Conservation (phyloP, 2,329 filamentous ascomycete genomes). For the Pseudopyrenochaeta lycopersici region DNA sequence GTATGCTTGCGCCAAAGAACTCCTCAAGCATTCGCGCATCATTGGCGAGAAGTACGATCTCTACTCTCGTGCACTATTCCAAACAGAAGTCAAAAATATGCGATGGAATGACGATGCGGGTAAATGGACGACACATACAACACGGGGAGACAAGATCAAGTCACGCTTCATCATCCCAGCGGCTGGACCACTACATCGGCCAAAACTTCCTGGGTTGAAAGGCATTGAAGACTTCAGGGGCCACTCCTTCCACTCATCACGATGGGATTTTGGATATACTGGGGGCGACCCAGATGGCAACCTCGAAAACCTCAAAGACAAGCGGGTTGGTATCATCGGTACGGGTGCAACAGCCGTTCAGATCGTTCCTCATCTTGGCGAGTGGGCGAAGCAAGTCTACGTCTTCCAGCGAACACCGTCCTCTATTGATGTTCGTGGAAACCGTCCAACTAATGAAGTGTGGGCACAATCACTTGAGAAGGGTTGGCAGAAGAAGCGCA, state of each 20-base stretch:
- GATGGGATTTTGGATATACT: constrained; percentile 38
- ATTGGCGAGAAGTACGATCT: constrained; percentile 58
- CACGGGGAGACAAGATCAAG: constrained; percentile 36
- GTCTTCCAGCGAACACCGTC: constrained; percentile 67
- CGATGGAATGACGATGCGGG: constrained; percentile 59
- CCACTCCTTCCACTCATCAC: constrained; percentile 40
- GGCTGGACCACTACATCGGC: constrained; percentile 54
- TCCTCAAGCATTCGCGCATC: constrained; percentile 57
- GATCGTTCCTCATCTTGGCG: constrained; percentile 51
- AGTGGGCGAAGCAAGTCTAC: constrained; percentile 60
- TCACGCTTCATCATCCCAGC: constrained; percentile 53
- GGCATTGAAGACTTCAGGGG: constrained; percentile 33
- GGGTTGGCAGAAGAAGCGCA: constrained; percentile 62
- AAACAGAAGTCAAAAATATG: constrained; percentile 53
- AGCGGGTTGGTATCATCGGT: constrained; percentile 46
- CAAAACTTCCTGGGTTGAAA: constrained; percentile 43
- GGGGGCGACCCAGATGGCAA: constrained; percentile 29
- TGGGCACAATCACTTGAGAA: constrained; percentile 23
- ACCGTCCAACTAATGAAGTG: constrained; percentile 21
- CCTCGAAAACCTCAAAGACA: constrained; percentile 48
- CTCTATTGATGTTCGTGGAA: constrained; percentile 49
- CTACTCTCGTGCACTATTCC: constrained; percentile 56
- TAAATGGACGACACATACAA: constrained; percentile 35
- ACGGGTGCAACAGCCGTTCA: constrained; percentile 46
- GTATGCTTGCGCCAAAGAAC: constrained; percentile 56